Percentiles rank a stretch among this genome's conserved stretches.
These are phyloP conservation scores for Zygosaccharomyces bisporus DNA, from an alignment of 805 yeast genomes.

Conservation along the genomic window DNA sequence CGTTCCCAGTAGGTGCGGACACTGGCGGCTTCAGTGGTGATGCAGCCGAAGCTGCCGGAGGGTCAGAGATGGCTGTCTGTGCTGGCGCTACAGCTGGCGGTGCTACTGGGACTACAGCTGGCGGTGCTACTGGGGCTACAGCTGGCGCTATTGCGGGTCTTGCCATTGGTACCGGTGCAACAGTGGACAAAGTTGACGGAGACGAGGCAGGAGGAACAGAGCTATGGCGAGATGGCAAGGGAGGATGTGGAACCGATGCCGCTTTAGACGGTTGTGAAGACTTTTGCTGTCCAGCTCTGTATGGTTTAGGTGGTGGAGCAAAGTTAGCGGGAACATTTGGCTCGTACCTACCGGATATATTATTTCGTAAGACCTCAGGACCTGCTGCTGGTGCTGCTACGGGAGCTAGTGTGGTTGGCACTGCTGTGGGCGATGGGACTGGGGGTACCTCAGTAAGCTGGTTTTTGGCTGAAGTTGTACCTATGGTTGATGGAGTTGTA, in stretches of 20 bases:
- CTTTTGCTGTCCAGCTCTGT: slow-evolving; percentile 30
- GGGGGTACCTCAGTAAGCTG: background rate
- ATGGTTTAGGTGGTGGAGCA: slow-evolving; percentile 40
- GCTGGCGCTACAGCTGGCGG: background rate
- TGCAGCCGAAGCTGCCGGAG: background rate
- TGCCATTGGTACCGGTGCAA: background rate
- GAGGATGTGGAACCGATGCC: slow-evolving; percentile 2
- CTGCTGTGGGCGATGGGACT: background rate
- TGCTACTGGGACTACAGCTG: background rate
- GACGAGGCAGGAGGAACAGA: slow-evolving; percentile 10
- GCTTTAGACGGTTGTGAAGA: background rate
- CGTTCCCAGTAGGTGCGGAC: background rate
- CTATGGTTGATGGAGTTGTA: background rate
- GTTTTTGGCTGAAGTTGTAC: background rate
- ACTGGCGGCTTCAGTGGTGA: background rate
- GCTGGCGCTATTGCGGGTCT: background rate
- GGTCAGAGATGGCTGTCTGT: background rate
- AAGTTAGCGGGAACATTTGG: slow-evolving; percentile 36
- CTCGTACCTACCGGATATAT: slow-evolving; percentile 37
- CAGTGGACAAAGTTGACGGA: background rate
- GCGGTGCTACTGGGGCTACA: background rate
- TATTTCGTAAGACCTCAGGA: slow-evolving; percentile 2
- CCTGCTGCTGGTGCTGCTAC: background rate
- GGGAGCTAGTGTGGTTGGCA: background rate
- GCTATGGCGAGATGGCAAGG: background rate